phyloP scores from a whole-genome alignment of 108 stramenopile species.

The Pseudonitzschia multistriata region DNA sequence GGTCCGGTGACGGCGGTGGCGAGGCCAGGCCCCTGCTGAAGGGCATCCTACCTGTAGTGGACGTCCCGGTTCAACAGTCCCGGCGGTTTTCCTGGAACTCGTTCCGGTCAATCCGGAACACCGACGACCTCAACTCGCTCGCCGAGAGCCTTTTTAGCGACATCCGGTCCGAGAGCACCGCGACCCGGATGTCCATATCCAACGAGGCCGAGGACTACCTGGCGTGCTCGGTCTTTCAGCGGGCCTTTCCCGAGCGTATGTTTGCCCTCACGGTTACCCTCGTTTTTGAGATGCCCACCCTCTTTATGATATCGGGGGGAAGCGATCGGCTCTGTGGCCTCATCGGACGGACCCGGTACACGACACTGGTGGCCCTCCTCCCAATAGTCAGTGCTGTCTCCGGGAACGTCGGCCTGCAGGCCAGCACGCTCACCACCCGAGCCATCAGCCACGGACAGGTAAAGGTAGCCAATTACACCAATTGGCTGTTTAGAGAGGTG shows the following conservation, averaged over 20 bases:
- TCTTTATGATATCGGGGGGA: constrained; percentile 63
- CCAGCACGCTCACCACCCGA: constrained; percentile 57
- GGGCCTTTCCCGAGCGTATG: constrained; percentile 64
- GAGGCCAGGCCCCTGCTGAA: constrained; percentile 2
- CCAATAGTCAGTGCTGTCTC: constrained; percentile 62
- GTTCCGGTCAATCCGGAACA: not conserved
- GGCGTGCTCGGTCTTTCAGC: constrained; percentile 29
- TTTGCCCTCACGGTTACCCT: constrained; percentile 60
- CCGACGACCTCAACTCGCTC: not conserved
- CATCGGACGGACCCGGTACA: constrained; percentile 56
- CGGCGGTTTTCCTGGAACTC: not conserved
- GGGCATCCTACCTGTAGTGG: not conserved
- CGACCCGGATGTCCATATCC: not conserved
- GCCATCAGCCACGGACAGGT: constrained; percentile 57
- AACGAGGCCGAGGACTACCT: constrained; percentile 32
- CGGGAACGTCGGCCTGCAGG: constrained; percentile 69
- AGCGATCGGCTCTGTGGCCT: constrained; percentile 49
- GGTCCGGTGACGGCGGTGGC: not conserved
- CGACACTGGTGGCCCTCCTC: constrained; percentile 53
- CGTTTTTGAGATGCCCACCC: constrained; percentile 57
- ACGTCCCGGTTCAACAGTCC: not conserved
- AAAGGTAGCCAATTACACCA: constrained; percentile 30
- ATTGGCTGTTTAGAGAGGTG: constrained; percentile 58
- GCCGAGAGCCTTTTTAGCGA: constrained; percentile 1
- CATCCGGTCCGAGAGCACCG: not conserved